phyloP scores from a whole-genome alignment of 2,329 filamentous ascomycete species.

The Fusarium sp. region DNA sequence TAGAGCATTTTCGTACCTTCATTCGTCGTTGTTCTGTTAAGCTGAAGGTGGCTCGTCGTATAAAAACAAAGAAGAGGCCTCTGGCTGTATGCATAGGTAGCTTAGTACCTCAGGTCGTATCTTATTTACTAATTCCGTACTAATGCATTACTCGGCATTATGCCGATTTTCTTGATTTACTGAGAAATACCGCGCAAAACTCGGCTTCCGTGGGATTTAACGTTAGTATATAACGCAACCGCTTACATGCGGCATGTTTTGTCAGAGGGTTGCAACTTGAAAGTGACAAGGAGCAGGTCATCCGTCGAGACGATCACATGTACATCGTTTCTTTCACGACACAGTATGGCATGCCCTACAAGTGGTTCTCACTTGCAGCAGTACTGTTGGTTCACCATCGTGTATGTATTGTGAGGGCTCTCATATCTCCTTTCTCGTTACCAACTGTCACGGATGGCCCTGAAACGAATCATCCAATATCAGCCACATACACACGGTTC shows the following conservation, averaged over 20 bases:
- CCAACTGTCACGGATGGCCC: not conserved
- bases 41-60: not conserved
- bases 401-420: not conserved
- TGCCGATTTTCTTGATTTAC: not conserved
- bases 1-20: not conserved
- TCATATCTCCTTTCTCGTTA: not conserved
- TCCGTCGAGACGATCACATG: conserved; percentile 8
- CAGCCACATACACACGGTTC: conserved; percentile 4
- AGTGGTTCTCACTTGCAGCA: not conserved
- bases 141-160: not conserved
- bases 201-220: not conserved
- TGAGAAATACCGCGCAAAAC: conserved; percentile 1
- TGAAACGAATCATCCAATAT: not conserved
- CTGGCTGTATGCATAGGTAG: not conserved
- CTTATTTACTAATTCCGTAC: not conserved
- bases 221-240: not conserved
- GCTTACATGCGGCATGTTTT: not conserved
- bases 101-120: not conserved
- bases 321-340: not conserved
- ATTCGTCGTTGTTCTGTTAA: not conserved
- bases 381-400: not conserved
- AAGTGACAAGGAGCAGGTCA: conserved; percentile 3
- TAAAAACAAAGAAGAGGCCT: not conserved
- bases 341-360: not conserved
- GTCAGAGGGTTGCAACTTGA: not conserved